These are phyloP conservation scores for Candida khao-thaluensis DNA, from an alignment of 805 yeast genomes.

Conservation along the genomic window DNA sequence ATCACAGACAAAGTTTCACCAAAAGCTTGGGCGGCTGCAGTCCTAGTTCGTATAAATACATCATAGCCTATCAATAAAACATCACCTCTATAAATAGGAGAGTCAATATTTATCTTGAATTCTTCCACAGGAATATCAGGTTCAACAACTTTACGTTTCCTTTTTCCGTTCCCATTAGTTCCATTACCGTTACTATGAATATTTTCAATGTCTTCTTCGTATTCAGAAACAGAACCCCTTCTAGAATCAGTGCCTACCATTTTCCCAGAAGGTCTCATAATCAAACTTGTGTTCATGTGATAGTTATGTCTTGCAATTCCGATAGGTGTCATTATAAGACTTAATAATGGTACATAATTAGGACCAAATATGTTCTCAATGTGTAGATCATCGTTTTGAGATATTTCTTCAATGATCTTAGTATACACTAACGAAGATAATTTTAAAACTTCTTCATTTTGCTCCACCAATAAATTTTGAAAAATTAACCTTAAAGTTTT, in stretches of 20 bases:
- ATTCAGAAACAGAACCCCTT: conserved; percentile 12
- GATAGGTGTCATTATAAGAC: conserved; percentile 85
- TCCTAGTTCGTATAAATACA: conserved; percentile 69
- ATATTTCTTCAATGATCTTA: conserved; percentile 50
- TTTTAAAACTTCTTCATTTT: conserved; percentile 67
- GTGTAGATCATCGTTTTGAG: conserved; percentile 25
- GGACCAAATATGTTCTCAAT: conserved; percentile 54
- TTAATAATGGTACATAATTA: conserved; percentile 60
- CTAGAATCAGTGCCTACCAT: conserved; percentile 18
- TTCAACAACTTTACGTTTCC: conserved; percentile 33
- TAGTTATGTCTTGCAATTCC: conserved; percentile 90
- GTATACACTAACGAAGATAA: conserved; percentile 64
- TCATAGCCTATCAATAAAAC: conserved; percentile 79
- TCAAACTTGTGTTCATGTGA: conserved; percentile 71
- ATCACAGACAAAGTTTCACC: conserved; percentile 64
- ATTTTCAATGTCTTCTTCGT: conserved; percentile 18
- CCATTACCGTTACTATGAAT: conserved; percentile 21
- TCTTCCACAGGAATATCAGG: conserved; percentile 52
- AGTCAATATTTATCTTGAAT: conserved; percentile 80
- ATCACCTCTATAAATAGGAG: conserved; percentile 90
- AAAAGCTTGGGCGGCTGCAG: conserved; percentile 70
- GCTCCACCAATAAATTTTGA: conserved; percentile 89
- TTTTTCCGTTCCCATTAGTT: conserved; percentile 38
- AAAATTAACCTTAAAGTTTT: conserved; percentile 71
- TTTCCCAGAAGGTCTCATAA: conserved; percentile 78